A percentile compares a stretch with the other conserved stretches of the same genome.
Conservation (phyloP, 306 rosid species). For the Castanea sativa region DNA sequence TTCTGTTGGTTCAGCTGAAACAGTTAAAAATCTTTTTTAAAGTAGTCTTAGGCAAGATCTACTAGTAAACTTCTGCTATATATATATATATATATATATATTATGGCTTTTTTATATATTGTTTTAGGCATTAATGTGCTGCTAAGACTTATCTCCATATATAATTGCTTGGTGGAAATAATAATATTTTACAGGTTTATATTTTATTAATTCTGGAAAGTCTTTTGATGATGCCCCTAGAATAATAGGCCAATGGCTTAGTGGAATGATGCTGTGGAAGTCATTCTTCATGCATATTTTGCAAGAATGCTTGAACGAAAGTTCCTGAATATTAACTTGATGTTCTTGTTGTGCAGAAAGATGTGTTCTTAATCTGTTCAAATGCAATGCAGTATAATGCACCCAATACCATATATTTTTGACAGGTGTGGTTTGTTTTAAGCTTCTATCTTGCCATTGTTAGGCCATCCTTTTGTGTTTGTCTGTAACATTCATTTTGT, state of each 20-base stretch:
- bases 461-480: background rate
- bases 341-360: constrained; percentile 46
- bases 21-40: too few relatives aligned
- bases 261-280: background rate
- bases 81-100: background rate
- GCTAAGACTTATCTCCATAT: constrained; percentile 3
- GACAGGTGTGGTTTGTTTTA: constrained; percentile 51
- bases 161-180: background rate
- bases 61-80: background rate
- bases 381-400: constrained; percentile 81
- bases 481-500: constrained; percentile 9
- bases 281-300: background rate
- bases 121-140: background rate
- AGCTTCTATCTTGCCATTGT: background rate
- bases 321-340: constrained; percentile 13
- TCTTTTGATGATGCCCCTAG: background rate
- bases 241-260: background rate
- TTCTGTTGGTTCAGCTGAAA: background rate
- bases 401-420: constrained; percentile 64
- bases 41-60: background rate
- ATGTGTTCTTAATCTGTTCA: constrained; percentile 54
- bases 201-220: background rate
- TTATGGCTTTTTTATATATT: background rate
- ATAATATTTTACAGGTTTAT: background rate
- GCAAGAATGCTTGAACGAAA: background rate